phyloP scores from a whole-genome alignment of 192 early-diverging fungal species.

The Chytriomyces sp. region DNA sequence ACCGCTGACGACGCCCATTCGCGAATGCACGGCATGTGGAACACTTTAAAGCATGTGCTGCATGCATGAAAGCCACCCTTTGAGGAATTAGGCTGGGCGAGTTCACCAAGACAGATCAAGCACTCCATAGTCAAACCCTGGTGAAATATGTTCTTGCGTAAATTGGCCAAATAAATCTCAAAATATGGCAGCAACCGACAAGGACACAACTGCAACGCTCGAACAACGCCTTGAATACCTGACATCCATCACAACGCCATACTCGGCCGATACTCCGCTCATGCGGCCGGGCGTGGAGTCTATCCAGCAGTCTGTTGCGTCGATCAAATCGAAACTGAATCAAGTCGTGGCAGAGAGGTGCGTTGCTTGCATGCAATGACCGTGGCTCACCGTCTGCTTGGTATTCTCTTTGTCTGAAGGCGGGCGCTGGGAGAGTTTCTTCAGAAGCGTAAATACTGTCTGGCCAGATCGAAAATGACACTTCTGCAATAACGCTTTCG shows the following conservation, averaged over 20 bases:
- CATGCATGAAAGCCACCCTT: slow-evolving; percentile 1
- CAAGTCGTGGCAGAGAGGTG: slow-evolving; percentile 27
- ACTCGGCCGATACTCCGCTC: slow-evolving; percentile 20
- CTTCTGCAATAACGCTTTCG: neutral
- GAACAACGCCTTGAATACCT: slow-evolving; percentile 32
- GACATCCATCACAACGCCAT: slow-evolving; percentile 31
- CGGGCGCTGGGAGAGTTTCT: slow-evolving; percentile 31
- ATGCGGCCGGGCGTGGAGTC: slow-evolving; percentile 33
- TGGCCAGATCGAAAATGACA: slow-evolving; percentile 8
- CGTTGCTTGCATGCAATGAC: neutral
- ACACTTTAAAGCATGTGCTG: slow-evolving; percentile 23
- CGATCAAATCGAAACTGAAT: slow-evolving; percentile 24
- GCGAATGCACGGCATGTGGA: slow-evolving; percentile 8
- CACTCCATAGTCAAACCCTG: neutral
- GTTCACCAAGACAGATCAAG: neutral
- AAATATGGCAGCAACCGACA: neutral
- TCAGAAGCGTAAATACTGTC: slow-evolving; percentile 18
- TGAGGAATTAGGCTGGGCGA: neutral
- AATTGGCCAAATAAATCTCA: no score
- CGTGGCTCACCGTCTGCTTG: neutral
- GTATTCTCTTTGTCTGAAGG: neutral
- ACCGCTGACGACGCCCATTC: neutral
- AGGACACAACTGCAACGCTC: slow-evolving; percentile 10
- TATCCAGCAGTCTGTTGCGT: slow-evolving; percentile 23
- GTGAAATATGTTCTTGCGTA: no score